Evolutionary conservation across 1,139 yeast species (phyloP).

Genomic region (Citeromyces hawaiiensis): DNA sequence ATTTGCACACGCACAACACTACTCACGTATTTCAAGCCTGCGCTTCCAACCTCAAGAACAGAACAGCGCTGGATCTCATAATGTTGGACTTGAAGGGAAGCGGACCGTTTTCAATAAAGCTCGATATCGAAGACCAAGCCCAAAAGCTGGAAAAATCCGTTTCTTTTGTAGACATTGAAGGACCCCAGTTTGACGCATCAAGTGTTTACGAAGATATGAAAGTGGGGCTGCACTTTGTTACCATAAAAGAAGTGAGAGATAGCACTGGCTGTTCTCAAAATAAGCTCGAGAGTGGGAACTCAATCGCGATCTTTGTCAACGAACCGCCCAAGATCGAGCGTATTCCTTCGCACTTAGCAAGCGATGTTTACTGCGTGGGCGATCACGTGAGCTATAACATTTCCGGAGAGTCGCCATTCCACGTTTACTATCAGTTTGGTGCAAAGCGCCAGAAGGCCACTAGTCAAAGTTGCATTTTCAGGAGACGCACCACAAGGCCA

Average conservation of each 20-base stretch:
- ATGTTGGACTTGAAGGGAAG: slow-evolving; percentile 42
- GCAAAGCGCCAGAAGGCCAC: slow-evolving; percentile 45
- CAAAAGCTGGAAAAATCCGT: slow-evolving; percentile 10
- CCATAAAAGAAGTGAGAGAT: slow-evolving; percentile 47
- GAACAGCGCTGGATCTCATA: slow-evolving; percentile 30
- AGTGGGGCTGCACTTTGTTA: slow-evolving; percentile 43
- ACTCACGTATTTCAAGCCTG: slow-evolving; percentile 32
- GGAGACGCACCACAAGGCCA: slow-evolving; percentile 68
- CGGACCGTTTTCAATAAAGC: slow-evolving; percentile 37
- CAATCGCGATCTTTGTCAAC: slow-evolving; percentile 32
- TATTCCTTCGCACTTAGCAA: slow-evolving; percentile 12
- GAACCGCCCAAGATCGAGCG: slow-evolving; percentile 59
- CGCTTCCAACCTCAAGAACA: slow-evolving; percentile 26
- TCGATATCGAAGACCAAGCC: slow-evolving; percentile 14
- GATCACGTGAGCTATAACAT: slow-evolving; percentile 71
- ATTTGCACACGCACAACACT: slow-evolving; percentile 1
- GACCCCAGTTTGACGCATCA: slow-evolving; percentile 9
- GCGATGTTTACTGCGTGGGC: slow-evolving; percentile 66
- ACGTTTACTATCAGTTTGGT: slow-evolving; percentile 61
- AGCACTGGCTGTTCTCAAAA: slow-evolving; percentile 53
- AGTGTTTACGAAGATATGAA: slow-evolving; percentile 14
- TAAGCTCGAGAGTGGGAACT: slow-evolving; percentile 21
- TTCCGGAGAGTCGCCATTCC: slow-evolving; percentile 72
- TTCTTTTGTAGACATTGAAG: slow-evolving; percentile 8
- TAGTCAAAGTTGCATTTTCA: slow-evolving; percentile 39